Evolutionary conservation across 306 rosid species (phyloP).

Genomic region (Ochetophila trinervis): DNA sequence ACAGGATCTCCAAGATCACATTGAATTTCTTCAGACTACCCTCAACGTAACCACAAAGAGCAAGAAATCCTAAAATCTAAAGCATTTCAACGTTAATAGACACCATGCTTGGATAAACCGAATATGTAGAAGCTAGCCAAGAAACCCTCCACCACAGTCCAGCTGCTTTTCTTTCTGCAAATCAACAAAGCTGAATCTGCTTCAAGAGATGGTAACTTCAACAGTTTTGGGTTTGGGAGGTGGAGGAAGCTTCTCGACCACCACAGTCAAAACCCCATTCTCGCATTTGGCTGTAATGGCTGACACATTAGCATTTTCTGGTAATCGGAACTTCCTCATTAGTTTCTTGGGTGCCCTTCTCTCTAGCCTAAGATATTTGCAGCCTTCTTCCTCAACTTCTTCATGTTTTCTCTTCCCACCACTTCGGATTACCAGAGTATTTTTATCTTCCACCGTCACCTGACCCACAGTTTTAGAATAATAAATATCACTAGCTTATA

Average conservation of each 20-base stretch:
- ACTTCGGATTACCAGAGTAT: slow-evolving; percentile 46
- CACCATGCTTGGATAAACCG: background rate
- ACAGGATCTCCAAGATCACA: too few species aligned
- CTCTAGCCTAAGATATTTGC: slow-evolving; percentile 60
- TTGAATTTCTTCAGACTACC: background rate
- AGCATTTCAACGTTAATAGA: too few species aligned
- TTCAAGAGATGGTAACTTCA: slow-evolving; percentile 43
- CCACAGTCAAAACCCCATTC: slow-evolving; percentile 51
- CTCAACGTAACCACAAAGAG: background rate
- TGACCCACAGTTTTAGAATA: background rate
- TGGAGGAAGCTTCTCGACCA: slow-evolving; percentile 64
- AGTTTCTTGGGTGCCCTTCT: slow-evolving; percentile 48
- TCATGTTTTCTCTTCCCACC: slow-evolving; percentile 60
- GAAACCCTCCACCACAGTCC: background rate
- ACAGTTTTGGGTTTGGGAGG: slow-evolving; percentile 56
- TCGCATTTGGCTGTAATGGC: slow-evolving; percentile 63
- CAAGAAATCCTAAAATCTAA: too few species aligned
- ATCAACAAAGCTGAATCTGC: too few species aligned
- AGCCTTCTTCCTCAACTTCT: slow-evolving; percentile 60
- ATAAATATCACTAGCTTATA: background rate
- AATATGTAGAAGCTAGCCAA: background rate
- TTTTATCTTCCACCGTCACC: slow-evolving; percentile 56
- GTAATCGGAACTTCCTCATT: slow-evolving; percentile 47
- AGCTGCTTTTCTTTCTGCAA: background rate
- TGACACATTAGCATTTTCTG: slow-evolving; percentile 46